Conservation (phyloP, 73 alveolate species). For the Paramecium octaurelia region DNA sequence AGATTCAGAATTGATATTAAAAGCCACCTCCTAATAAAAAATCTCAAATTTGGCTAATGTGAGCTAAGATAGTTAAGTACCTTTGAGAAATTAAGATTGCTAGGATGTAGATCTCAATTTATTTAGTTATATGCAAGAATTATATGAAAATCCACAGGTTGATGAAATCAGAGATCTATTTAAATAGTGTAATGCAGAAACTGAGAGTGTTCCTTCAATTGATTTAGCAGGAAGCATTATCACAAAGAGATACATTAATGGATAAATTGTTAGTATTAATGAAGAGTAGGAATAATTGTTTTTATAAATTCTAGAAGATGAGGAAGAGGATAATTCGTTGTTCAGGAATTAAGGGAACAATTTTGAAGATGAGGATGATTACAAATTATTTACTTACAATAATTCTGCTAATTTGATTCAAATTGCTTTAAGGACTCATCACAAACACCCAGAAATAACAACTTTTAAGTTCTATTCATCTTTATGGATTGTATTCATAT, state of each 20-base stretch:
- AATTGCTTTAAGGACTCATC: not conserved
- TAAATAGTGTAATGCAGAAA: not conserved
- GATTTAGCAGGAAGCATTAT: not conserved
- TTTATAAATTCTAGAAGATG: not conserved
- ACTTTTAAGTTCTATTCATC: not conserved
- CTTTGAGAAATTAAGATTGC: not conserved
- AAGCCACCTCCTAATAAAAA: not conserved
- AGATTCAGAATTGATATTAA: not conserved
- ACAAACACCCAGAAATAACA: not conserved
- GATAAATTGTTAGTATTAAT: not conserved
- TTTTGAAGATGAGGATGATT: constrained; percentile 32
- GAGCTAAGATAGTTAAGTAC: not conserved
- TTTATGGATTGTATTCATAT: not conserved
- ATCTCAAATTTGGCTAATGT: not conserved
- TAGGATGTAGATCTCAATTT: not conserved
- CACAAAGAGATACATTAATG: constrained; percentile 4
- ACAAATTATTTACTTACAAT: not conserved
- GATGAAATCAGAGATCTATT: not conserved
- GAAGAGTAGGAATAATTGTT: not conserved
- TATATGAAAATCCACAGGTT: not conserved
- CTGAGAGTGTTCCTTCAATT: not conserved
- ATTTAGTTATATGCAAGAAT: not conserved
- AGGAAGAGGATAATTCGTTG: constrained; percentile 7
- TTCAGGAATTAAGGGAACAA: not conserved
- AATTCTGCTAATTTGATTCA: not conserved